phyloP scores from a whole-genome alignment of 2,329 filamentous ascomycete genomes.

The Calonectria naviculata region DNA sequence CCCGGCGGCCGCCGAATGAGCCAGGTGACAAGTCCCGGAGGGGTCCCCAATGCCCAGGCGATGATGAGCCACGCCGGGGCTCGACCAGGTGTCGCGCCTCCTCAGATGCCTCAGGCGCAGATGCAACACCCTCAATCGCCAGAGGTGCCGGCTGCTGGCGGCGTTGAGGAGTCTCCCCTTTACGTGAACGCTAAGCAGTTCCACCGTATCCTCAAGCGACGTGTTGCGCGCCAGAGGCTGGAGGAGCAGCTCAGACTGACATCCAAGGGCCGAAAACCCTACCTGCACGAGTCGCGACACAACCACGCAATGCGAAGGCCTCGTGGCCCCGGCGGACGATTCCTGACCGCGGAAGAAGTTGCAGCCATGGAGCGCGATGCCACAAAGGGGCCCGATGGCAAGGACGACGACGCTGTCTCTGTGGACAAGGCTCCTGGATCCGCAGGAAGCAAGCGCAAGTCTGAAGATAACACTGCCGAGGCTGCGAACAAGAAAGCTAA shows the following conservation, averaged over 20 bases:
- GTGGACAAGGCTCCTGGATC: conserved; percentile 38
- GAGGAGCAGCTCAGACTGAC: conserved; percentile 94
- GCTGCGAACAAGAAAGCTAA: conserved; percentile 68
- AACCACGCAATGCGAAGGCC: conserved; percentile 98
- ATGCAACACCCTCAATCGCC: conserved; percentile 80
- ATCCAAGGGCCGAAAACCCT: conserved; percentile 95
- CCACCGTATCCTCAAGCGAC: conserved; percentile 93
- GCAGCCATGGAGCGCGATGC: conserved; percentile 82
- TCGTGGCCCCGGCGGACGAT: conserved; percentile 91
- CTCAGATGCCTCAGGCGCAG: conserved; percentile 71
- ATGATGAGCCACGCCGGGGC: conserved; percentile 77
- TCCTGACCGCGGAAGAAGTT: conserved; percentile 96
- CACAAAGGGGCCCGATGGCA: conserved; percentile 57
- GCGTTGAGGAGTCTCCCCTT: conserved; percentile 89
- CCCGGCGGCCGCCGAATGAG: conserved; percentile 74
- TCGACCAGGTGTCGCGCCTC: conserved; percentile 63
- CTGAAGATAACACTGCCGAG: conserved; percentile 59
- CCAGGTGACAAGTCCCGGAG: conserved; percentile 79
- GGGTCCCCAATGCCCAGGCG: conserved; percentile 77
- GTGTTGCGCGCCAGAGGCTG: conserved; percentile 91
- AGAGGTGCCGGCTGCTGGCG: conserved; percentile 77
- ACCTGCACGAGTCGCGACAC: conserved; percentile 96
- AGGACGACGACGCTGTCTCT: conserved; percentile 39
- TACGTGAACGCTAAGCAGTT: conserved; percentile 99
- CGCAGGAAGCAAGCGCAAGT: conserved; percentile 70